These are phyloP conservation scores for Acorus calamus DNA, from an alignment of 106 monocot species.

Conservation along the genomic window DNA sequence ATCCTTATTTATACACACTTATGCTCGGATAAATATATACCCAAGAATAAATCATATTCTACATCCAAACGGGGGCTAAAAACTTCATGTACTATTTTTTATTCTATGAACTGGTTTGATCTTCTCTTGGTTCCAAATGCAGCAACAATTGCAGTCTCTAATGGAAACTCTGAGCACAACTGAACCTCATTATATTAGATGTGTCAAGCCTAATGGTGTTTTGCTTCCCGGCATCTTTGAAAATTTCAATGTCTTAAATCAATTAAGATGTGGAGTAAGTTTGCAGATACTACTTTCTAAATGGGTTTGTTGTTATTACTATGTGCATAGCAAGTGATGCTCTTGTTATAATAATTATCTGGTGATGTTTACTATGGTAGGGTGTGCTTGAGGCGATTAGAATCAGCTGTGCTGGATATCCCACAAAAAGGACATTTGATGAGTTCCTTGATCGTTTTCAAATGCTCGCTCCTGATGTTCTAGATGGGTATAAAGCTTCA, in stretches of 20 bases:
- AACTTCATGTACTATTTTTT: not conserved
- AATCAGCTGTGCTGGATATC: conserved; percentile 99
- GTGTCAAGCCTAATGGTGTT: conserved; percentile 87
- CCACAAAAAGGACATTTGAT: conserved; percentile 92
- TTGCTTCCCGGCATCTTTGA: conserved; percentile 88
- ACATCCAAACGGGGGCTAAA: too few relatives aligned
- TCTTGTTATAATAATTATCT: not conserved
- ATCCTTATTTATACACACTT: too few relatives aligned
- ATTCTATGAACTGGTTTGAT: not conserved
- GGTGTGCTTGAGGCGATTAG: conserved; percentile 99
- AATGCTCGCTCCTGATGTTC: conserved; percentile 80
- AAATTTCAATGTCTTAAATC: conserved; percentile 83
- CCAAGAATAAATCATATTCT: too few relatives aligned
- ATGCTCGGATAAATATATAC: too few relatives aligned
- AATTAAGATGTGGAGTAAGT: conserved; percentile 83
- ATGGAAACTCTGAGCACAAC: conserved; percentile 95
- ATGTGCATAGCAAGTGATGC: too few relatives aligned
- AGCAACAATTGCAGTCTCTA: conserved; percentile 99
- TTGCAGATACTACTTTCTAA: too few relatives aligned
- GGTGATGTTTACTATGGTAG: conserved; percentile 14
- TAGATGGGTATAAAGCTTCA: conserved; percentile 55
- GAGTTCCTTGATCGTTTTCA: conserved; percentile 98
- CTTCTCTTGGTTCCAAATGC: conserved; percentile 12
- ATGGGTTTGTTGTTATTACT: too few relatives aligned
- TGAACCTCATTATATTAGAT: conserved; percentile 97